A percentile compares a stretch with the other conserved stretches of the same genome.
phyloP scores from a whole-genome alignment of 371 early-diverging fungal genomes.

The Coelomomyces lativittatus region DNA sequence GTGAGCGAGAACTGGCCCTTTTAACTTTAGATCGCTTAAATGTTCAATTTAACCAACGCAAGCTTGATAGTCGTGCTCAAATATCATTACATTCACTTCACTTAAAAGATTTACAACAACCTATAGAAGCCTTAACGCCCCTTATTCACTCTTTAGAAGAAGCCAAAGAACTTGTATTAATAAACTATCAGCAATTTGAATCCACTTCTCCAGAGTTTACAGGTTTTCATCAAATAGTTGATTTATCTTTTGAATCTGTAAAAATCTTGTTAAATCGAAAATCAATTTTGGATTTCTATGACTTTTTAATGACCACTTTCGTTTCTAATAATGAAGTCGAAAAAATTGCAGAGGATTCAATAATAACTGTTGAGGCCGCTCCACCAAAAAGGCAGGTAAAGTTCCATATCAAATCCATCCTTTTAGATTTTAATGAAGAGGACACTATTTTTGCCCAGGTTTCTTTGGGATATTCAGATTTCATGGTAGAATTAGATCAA shows the following conservation, averaged over 20 bases:
- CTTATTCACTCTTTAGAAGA: neutral
- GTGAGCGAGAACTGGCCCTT: slow-evolving; percentile 43
- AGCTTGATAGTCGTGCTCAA: slow-evolving; percentile 21
- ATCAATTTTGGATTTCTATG: slow-evolving; percentile 64
- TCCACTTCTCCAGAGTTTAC: slow-evolving; percentile 55
- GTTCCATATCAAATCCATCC: slow-evolving; percentile 56
- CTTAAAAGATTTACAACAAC: slow-evolving; percentile 52
- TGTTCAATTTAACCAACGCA: slow-evolving; percentile 45
- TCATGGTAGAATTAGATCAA: slow-evolving; percentile 41
- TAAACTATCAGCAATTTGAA: slow-evolving; percentile 55
- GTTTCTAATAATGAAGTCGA: slow-evolving; percentile 11
- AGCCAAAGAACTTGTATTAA: slow-evolving; percentile 27
- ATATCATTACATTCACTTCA: slow-evolving; percentile 54
- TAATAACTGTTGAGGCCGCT: neutral
- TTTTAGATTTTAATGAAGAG: slow-evolving; percentile 66
- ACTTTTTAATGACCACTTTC: slow-evolving; percentile 72
- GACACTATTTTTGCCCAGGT: slow-evolving; percentile 58
- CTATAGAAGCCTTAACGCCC: slow-evolving; percentile 4
- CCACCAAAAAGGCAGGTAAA: slow-evolving; percentile 44
- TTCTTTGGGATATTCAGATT: slow-evolving; percentile 49
- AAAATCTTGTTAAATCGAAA: slow-evolving; percentile 66
- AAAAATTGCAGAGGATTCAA: no score
- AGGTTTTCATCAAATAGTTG: slow-evolving; percentile 61
- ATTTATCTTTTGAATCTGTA: slow-evolving; percentile 62
- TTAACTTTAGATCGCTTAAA: slow-evolving; percentile 52